Conservation (phyloP, 2,329 filamentous ascomycete species). For the Phialocephala sp. region DNA sequence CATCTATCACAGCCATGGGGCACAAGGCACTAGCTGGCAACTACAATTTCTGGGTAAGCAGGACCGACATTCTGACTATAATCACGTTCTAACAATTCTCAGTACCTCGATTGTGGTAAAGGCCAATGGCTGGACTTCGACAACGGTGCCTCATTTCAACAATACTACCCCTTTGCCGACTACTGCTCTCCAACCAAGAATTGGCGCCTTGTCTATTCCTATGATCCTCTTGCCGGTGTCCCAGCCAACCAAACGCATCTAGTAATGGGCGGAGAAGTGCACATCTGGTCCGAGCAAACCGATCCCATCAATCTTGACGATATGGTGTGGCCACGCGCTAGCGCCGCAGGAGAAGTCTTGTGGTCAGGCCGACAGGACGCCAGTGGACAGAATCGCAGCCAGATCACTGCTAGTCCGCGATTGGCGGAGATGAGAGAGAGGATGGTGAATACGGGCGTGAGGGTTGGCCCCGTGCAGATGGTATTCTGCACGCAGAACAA, state of each 20-base stretch:
- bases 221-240: conserved; percentile 73
- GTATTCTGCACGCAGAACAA: conserved; percentile 71
- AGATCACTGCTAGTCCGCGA: conserved; percentile 71
- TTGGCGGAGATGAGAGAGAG: conserved; percentile 79
- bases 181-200: conserved; percentile 83
- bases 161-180: conserved; percentile 74
- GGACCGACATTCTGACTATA: not conserved
- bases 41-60: conserved; percentile 75
- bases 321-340: conserved; percentile 78
- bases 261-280: conserved; percentile 81
- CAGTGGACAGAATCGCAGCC: conserved; percentile 70
- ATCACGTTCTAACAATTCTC: conserved; percentile 27
- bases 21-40: conserved; percentile 76
- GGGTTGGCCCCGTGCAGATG: conserved; percentile 72
- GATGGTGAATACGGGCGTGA: conserved; percentile 70
- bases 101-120: conserved; percentile 85
- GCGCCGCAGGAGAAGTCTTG: conserved; percentile 77
- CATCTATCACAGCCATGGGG: conserved; percentile 64
- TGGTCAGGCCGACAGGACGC: conserved; percentile 77
- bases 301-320: conserved; percentile 77
- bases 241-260: conserved; percentile 65
- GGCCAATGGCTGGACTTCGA: conserved; percentile 79
- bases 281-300: conserved; percentile 82
- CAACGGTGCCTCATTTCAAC: conserved; percentile 57
- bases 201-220: conserved; percentile 82